A percentile compares a stretch with the other conserved stretches of the same genome.
These are phyloP conservation scores for Tolypocladium amazonense DNA, from an alignment of 2,329 filamentous ascomycete species.

Conservation along the genomic window DNA sequence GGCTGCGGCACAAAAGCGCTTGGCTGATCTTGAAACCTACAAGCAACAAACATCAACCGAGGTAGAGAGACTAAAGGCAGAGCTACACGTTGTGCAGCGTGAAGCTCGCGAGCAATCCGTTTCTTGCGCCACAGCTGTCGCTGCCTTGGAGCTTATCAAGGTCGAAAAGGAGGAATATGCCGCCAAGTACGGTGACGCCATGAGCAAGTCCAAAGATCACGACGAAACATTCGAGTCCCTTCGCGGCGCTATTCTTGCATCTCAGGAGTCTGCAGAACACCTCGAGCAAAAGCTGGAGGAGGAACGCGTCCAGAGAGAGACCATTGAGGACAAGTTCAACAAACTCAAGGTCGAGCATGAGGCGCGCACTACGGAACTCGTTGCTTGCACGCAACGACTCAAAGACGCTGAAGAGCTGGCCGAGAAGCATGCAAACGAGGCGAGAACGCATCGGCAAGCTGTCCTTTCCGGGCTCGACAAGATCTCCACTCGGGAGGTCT, in stretches of 20 bases:
- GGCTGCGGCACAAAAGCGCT: constrained; percentile 70
- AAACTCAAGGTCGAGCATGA: constrained; percentile 79
- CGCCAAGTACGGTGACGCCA: constrained; percentile 54
- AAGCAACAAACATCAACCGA: constrained; percentile 77
- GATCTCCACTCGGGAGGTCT: constrained; percentile 45
- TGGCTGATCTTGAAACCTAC: constrained; percentile 73
- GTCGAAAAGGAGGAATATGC: constrained; percentile 78
- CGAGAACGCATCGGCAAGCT: constrained; percentile 71
- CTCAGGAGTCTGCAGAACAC: constrained; percentile 62
- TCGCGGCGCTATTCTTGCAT: constrained; percentile 67
- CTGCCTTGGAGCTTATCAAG: constrained; percentile 62
- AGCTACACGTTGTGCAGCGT: constrained; percentile 71
- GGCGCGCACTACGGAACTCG: constrained; percentile 65
- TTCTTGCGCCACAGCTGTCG: constrained; percentile 64
- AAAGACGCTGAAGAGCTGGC: constrained; percentile 81
- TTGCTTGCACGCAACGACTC: constrained; percentile 60
- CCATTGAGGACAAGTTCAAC: constrained; percentile 63
- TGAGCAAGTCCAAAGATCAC: constrained; percentile 59
- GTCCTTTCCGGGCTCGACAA: constrained; percentile 76
- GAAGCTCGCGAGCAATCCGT: constrained; percentile 72
- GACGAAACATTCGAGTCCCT: constrained; percentile 63
- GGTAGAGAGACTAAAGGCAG: constrained; percentile 72
- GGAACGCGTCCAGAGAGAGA: constrained; percentile 66
- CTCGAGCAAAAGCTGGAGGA: constrained; percentile 76
- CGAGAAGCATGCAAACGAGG: constrained; percentile 79